Evolutionary conservation across 176 grass and related monocot genomes (phyloP).

Genomic region (Pontederia crassipes): DNA sequence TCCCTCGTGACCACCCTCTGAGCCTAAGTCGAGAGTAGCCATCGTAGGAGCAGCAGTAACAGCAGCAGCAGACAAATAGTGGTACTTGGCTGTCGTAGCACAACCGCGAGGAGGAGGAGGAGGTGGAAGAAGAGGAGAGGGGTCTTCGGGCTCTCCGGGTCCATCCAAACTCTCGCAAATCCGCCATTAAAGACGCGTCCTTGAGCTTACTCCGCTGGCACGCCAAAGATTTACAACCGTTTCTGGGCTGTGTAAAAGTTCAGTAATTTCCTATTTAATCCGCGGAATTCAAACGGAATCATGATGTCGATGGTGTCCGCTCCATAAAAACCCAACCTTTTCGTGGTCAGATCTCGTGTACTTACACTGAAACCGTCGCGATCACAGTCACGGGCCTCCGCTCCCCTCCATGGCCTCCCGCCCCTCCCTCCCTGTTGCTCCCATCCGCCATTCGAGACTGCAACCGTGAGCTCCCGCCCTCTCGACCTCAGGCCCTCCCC

Average conservation of each 20-base stretch:
- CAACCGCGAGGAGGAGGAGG: not conserved
- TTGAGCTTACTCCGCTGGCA: slow-evolving; percentile 1
- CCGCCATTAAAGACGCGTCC: slow-evolving; percentile 9
- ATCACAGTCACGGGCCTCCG: no score
- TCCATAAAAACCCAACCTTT: no score
- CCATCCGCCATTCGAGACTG: no score
- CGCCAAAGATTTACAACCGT: slow-evolving; percentile 1
- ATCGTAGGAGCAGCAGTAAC: not conserved
- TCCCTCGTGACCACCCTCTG: not conserved
- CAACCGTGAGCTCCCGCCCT: no score
- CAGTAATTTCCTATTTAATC: not conserved
- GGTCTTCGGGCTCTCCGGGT: slow-evolving; percentile 3
- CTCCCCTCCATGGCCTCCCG: no score
- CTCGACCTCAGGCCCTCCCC: no score
- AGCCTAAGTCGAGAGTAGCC: not conserved
- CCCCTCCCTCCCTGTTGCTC: no score
- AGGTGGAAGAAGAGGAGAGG: not conserved
- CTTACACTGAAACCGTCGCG: no score
- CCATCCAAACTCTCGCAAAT: not conserved
- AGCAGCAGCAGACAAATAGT: not conserved
- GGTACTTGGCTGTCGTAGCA: not conserved
- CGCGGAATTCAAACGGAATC: not conserved
- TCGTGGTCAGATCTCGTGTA: no score
- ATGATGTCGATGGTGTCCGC: not conserved
- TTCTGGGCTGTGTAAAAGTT: not conserved